These are phyloP conservation scores for Neonectria ditissima DNA, from an alignment of 2,329 filamentous ascomycete genomes.

Conservation along the genomic window DNA sequence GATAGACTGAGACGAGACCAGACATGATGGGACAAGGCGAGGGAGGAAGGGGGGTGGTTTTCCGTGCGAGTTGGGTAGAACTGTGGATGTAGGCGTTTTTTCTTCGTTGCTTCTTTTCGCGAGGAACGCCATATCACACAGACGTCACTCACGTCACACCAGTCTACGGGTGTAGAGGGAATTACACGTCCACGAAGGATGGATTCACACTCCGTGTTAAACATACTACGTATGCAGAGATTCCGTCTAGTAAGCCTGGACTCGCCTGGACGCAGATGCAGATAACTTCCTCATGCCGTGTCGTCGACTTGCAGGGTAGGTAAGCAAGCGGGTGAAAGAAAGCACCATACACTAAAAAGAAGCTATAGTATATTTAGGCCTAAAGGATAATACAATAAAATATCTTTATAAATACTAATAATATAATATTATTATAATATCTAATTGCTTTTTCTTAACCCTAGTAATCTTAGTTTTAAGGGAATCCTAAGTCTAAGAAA, in stretches of 20 bases:
- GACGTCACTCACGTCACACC: neutral
- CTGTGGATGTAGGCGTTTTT: too few relatives aligned
- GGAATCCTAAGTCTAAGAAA: too few relatives aligned
- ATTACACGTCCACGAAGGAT: neutral
- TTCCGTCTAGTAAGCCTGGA: neutral
- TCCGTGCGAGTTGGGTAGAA: neutral
- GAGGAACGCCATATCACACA: neutral
- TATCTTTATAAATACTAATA: too few relatives aligned
- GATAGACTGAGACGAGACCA: neutral
- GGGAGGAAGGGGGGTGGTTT: neutral
- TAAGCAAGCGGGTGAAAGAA: neutral
- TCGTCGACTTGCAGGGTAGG: constrained; percentile 3
- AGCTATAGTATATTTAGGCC: too few relatives aligned
- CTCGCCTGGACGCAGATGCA: too few relatives aligned
- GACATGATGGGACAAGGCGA: neutral
- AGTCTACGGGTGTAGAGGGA: neutral
- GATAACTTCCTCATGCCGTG: neutral
- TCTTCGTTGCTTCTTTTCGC: neutral
- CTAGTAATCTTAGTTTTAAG: too few relatives aligned
- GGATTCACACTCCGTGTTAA: neutral
- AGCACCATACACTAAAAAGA: too few relatives aligned
- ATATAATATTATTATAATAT: too few relatives aligned
- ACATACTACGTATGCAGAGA: neutral
- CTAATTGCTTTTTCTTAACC: too few relatives aligned
- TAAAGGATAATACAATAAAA: too few relatives aligned